Evolutionary conservation across 2,329 filamentous ascomycete genomes (phyloP).

Genomic region (Lomentospora prolificans): DNA sequence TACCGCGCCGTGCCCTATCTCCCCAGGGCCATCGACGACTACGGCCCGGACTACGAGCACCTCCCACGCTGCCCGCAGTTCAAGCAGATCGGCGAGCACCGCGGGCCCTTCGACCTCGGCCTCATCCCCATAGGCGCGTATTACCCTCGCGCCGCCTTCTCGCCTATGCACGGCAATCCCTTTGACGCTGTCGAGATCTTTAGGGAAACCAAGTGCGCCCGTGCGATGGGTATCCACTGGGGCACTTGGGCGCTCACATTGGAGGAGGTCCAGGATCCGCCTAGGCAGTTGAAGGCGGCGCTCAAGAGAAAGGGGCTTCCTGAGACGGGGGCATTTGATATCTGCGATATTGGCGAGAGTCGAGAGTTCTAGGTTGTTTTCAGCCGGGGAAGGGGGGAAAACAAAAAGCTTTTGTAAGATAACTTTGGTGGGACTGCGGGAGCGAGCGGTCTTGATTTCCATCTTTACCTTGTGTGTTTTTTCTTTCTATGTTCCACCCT

Average conservation of each 20-base stretch:
- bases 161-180: constrained; percentile 75
- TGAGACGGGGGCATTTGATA: constrained; percentile 68
- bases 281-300: constrained; percentile 60
- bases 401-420: neutral
- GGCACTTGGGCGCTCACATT: constrained; percentile 79
- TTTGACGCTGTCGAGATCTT: constrained; percentile 87
- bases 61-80: constrained; percentile 76
- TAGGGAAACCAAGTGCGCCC: constrained; percentile 65
- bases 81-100: constrained; percentile 65
- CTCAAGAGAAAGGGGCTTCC: constrained; percentile 55
- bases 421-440: too few species aligned
- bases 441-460: too few species aligned
- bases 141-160: constrained; percentile 61
- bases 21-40: constrained; percentile 56
- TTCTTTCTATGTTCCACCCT: too few species aligned
- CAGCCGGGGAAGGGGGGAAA: neutral
- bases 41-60: constrained; percentile 53
- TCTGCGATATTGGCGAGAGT: constrained; percentile 77
- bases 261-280: constrained; percentile 80
- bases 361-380: constrained; percentile 49
- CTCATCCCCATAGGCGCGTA: constrained; percentile 93
- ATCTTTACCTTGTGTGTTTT: too few species aligned
- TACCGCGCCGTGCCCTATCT: constrained; percentile 68
- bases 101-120: constrained; percentile 83
- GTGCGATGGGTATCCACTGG: constrained; percentile 85